Evolutionary conservation across 805 yeast species (phyloP).

Genomic region (Wickerhamiella siamensis): DNA sequence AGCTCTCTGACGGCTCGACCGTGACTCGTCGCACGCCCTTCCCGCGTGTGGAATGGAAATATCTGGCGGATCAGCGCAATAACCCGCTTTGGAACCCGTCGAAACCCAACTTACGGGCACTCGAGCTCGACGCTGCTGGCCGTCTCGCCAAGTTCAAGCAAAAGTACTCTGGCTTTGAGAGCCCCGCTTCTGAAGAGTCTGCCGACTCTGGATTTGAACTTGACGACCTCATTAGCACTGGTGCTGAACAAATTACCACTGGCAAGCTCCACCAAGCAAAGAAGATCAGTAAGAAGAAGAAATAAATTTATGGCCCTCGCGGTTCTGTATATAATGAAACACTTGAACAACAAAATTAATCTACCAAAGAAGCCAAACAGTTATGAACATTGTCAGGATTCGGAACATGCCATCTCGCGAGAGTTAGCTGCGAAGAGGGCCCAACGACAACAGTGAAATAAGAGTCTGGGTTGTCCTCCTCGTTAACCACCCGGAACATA

Average conservation of each 20-base stretch:
- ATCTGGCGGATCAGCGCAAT: slow-evolving; percentile 81
- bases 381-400: slow-evolving; percentile 15
- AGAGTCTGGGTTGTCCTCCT: slow-evolving; percentile 35
- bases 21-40: slow-evolving; percentile 67
- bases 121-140: slow-evolving; percentile 76
- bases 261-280: slow-evolving; percentile 15
- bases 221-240: slow-evolving; percentile 17
- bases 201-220: slow-evolving; percentile 10
- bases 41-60: slow-evolving; percentile 74
- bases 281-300: slow-evolving; percentile 13
- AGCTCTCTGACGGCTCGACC: slow-evolving; percentile 89
- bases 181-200: background rate
- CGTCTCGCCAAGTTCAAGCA: slow-evolving; percentile 35
- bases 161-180: slow-evolving; percentile 21
- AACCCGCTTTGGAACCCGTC: slow-evolving; percentile 80
- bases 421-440: slow-evolving; percentile 29
- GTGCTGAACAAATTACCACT: slow-evolving; percentile 17
- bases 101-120: slow-evolving; percentile 56
- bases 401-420: slow-evolving; percentile 18
- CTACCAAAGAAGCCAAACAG: slow-evolving; percentile 10
- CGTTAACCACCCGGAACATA: slow-evolving; percentile 71
- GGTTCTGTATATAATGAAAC: background rate
- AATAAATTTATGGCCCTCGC: slow-evolving; percentile 5
- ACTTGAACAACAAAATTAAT: background rate
- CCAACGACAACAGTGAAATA: slow-evolving; percentile 19